phyloP scores from a whole-genome alignment of 129 eudicot species.

The Sambucus nigra region DNA sequence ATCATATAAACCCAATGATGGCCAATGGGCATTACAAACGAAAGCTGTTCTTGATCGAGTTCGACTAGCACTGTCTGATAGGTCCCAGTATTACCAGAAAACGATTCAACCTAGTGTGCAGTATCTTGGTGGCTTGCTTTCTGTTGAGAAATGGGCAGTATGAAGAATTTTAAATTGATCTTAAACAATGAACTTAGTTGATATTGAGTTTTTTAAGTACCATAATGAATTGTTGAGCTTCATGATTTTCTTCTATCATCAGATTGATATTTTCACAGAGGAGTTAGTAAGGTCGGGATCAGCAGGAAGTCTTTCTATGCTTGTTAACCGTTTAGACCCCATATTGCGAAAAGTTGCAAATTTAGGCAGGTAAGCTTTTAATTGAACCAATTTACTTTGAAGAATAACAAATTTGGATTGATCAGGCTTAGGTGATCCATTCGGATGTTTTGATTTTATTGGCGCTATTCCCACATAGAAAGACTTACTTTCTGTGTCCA shows the following conservation, averaged over 20 bases:
- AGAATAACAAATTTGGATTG: no score
- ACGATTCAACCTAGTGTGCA: slow-evolving; percentile 41
- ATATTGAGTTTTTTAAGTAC: background rate
- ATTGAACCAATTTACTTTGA: background rate
- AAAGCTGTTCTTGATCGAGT: slow-evolving; percentile 52
- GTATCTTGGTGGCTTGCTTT: slow-evolving; percentile 43
- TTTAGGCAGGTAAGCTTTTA: slow-evolving; percentile 30
- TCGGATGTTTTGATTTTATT: no score
- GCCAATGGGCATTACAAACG: slow-evolving; percentile 44
- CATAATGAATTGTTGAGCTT: background rate
- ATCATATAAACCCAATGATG: slow-evolving; percentile 15
- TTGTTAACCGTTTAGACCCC: slow-evolving; percentile 46
- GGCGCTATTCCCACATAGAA: background rate
- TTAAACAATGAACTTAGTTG: background rate
- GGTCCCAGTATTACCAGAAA: slow-evolving; percentile 33
- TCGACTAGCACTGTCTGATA: slow-evolving; percentile 34
- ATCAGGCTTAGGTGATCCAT: background rate
- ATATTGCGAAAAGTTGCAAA: slow-evolving; percentile 39
- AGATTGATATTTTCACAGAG: slow-evolving; percentile 47
- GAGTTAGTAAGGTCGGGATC: slow-evolving; percentile 44
- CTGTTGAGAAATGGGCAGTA: slow-evolving; percentile 47
- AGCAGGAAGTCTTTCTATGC: slow-evolving; percentile 39
- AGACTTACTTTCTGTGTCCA: no score
- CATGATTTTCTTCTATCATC: slow-evolving; percentile 3
- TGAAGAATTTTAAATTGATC: slow-evolving; percentile 8